These are phyloP conservation scores for Boeremia exigua DNA, from an alignment of 2,329 filamentous ascomycete genomes.

Conservation along the genomic window DNA sequence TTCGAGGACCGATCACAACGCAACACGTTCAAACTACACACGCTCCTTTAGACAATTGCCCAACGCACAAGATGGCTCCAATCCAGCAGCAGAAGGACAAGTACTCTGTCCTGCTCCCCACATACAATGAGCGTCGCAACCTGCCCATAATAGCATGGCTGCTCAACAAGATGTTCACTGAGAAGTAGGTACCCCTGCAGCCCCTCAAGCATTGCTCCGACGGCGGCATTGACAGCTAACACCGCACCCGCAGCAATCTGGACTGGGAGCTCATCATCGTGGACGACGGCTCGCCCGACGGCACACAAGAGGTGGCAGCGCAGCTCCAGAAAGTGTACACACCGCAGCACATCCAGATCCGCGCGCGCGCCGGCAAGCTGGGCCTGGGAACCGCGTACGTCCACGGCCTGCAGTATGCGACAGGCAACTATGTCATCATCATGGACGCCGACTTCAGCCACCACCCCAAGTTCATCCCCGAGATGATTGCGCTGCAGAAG, in stretches of 20 bases:
- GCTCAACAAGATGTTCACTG: constrained; percentile 87
- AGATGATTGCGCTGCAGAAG: constrained; percentile 86
- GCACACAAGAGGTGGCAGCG: constrained; percentile 86
- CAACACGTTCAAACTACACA: constrained; percentile 29
- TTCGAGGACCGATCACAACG: constrained; percentile 5
- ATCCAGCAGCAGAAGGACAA: constrained; percentile 66
- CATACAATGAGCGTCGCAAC: constrained; percentile 98
- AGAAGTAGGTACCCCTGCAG: constrained; percentile 67
- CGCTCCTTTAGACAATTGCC: constrained; percentile 34
- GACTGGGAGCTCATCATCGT: constrained; percentile 98
- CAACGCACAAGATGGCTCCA: constrained; percentile 36
- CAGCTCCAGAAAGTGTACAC: constrained; percentile 89
- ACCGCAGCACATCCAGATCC: constrained; percentile 76
- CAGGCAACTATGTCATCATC: constrained; percentile 96
- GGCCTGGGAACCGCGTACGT: constrained; percentile 97
- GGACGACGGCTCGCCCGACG: constrained; percentile 96
- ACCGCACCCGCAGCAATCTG: constrained; percentile 68
- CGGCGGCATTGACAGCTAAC: constrained; percentile 13
- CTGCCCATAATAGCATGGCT: constrained; percentile 95
- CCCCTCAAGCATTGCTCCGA: background rate
- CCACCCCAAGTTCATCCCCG: constrained; percentile 97
- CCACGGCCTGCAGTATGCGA: constrained; percentile 87
- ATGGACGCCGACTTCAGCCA: constrained; percentile 99
- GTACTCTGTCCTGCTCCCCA: constrained; percentile 97
- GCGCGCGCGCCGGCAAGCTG: constrained; percentile 90